A percentile compares a stretch with the other conserved stretches of the same genome.
Evolutionary conservation across 164 flowering plant species (phyloP).

Genomic region (Taxillus chinensis): DNA sequence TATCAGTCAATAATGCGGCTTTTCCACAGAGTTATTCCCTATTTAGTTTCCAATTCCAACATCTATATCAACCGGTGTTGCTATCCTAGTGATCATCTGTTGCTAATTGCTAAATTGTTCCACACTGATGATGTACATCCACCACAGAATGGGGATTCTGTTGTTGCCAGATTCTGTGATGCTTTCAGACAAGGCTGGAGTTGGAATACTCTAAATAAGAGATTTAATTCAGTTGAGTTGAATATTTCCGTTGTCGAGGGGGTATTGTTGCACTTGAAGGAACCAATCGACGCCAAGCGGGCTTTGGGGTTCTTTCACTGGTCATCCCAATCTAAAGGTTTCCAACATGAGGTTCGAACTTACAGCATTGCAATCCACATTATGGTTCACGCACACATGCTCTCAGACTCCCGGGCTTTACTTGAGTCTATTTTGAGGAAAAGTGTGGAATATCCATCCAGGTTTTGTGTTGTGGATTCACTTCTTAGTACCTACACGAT

Average conservation of each 20-base stretch:
- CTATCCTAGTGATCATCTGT: neutral
- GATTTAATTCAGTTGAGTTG: conserved; percentile 23
- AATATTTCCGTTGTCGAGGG: conserved; percentile 24
- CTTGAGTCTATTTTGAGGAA: conserved; percentile 41
- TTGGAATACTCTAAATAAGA: conserved; percentile 39
- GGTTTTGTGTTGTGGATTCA: conserved; percentile 28
- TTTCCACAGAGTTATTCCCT: neutral
- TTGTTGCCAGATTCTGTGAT: conserved; percentile 18
- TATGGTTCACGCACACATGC: conserved; percentile 38
- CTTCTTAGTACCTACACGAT: conserved; percentile 36
- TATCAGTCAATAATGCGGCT: neutral
- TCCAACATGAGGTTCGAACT: conserved; percentile 31
- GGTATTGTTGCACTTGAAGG: conserved; percentile 47
- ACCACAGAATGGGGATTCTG: neutral
- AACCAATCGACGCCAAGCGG: conserved; percentile 45
- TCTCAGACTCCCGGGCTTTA: conserved; percentile 53
- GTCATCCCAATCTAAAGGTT: conserved; percentile 32
- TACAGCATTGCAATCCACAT: conserved; percentile 55
- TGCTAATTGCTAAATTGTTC: neutral
- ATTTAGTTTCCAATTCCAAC: neutral
- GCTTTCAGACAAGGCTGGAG: conserved; percentile 29
- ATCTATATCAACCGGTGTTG: neutral
- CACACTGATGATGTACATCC: neutral
- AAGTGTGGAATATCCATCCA: conserved; percentile 6
- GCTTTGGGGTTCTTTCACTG: conserved; percentile 80